These are phyloP conservation scores for Candida maris DNA, from an alignment of 805 yeast species.

Conservation along the genomic window DNA sequence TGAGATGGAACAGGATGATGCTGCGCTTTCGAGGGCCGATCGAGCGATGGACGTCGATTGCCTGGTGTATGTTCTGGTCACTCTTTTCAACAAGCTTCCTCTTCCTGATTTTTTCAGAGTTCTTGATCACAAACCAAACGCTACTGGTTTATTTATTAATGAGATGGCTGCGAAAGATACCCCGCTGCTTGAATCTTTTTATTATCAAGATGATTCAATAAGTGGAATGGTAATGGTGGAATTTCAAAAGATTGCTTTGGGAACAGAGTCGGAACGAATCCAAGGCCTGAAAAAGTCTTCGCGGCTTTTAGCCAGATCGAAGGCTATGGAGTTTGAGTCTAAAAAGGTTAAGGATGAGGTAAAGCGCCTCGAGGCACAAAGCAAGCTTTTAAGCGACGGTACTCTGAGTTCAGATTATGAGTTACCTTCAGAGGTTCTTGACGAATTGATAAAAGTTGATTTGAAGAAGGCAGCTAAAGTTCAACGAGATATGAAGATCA, in stretches of 20 bases:
- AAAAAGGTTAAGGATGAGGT: constrained; percentile 43
- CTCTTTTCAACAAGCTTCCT: constrained; percentile 52
- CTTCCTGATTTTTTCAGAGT: constrained; percentile 67
- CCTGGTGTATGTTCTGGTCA: constrained; percentile 51
- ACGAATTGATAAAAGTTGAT: constrained; percentile 45
- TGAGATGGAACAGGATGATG: constrained; percentile 66
- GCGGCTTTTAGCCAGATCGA: constrained; percentile 32
- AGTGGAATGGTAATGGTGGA: constrained; percentile 43
- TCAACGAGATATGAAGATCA: constrained; percentile 50
- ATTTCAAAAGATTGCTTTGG: constrained; percentile 26
- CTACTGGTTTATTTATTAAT: constrained; percentile 36
- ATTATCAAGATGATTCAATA: constrained; percentile 60
- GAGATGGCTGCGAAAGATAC: constrained; percentile 33
- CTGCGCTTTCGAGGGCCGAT: constrained; percentile 66
- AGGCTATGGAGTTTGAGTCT: constrained; percentile 32
- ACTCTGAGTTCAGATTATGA: constrained; percentile 5
- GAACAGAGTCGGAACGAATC: constrained; percentile 20
- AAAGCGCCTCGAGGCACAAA: constrained; percentile 42
- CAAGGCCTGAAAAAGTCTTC: constrained; percentile 28
- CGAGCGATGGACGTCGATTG: constrained; percentile 60
- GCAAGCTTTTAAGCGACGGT: constrained; percentile 26
- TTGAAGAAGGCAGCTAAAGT: constrained; percentile 45
- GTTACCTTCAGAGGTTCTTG: constrained; percentile 47
- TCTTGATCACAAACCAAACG: constrained; percentile 45
- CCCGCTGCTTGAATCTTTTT: constrained; percentile 48